Base-by-base conservation (phyloP, 2,329 filamentous ascomycete genomes). In the Fonsecaea pedrosoi region DNA sequence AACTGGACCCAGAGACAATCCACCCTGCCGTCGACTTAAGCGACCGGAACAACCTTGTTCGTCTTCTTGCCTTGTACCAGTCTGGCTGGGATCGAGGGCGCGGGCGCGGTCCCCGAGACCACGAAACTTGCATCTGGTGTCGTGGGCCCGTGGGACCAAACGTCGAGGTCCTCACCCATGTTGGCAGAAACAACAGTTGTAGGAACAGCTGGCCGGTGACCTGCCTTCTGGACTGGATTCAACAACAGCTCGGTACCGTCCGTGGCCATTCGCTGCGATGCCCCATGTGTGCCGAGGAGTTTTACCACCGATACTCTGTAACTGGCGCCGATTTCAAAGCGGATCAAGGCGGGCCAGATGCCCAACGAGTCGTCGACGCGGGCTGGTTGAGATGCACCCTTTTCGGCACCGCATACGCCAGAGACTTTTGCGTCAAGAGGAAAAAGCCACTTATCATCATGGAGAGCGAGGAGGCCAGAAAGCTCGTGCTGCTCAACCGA, bases 101-200 rank as follows among this genome's bases (percentile, higher is more conserved):
- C 35, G 68, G 68, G 15, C 59, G 58, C 9, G 68, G 68, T 32
- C 68, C 68, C n/a, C 65, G 68, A 8, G 25, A 66, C 3, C 55
- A 66, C 25, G 54, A 54, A 7, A 34, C 30, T 18, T 70, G 68
- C 32, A 55, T 68, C 18, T 68, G 62, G 62, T 70, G 68, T 38
- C 63, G 63, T n/a, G 65, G 62, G 21, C n/a, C 57, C 12, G 40
- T 70, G 54, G 60, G 25, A 8, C 53, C 64, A 13, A 54, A 56
- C 34, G 54, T 59, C 12, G 38, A 70, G 9, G 65, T 66, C n/a
- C 54, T 70, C 35, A 60, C 66, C 50, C 68, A 70, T 57, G 58
- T 53, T 34, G 59, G 62, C 9, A 55, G 12, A 15, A 54, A 13
- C 18, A 61, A 42, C 42, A 61, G 55, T 42, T 69, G 67, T 55